phyloP scores from a whole-genome alignment of 306 rosid genomes.

The Trifolium fragiferum region DNA sequence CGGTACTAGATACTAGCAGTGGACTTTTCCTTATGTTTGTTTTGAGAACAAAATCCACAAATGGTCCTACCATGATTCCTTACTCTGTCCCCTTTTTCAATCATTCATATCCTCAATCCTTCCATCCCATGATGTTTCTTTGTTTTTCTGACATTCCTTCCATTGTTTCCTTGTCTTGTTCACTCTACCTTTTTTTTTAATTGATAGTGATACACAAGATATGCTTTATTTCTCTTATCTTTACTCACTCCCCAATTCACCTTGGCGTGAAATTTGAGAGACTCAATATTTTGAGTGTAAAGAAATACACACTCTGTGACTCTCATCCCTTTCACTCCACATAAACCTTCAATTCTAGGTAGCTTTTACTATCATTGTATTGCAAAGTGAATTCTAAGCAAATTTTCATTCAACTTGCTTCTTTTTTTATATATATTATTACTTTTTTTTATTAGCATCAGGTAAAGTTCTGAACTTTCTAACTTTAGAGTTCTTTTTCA shows the following conservation, averaged over 20 bases:
- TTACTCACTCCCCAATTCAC: not conserved
- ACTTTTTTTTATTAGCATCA: slow-evolving; percentile 9
- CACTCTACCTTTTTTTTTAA: not conserved
- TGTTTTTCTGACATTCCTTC: slow-evolving; percentile 47
- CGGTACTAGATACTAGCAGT: not conserved
- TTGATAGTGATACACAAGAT: not conserved
- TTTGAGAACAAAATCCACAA: slow-evolving; percentile 10
- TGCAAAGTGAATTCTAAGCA: slow-evolving; percentile 70
- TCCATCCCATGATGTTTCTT: slow-evolving; percentile 23
- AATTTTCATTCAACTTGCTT: slow-evolving; percentile 49
- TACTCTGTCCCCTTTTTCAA: slow-evolving; percentile 1
- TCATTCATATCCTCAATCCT: not conserved
- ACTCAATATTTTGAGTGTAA: slow-evolving; percentile 52
- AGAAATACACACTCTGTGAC: slow-evolving; percentile 37
- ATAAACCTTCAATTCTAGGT: slow-evolving; percentile 40
- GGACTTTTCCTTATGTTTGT: slow-evolving; percentile 22
- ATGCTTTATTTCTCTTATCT: not conserved
- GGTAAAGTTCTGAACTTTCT: slow-evolving; percentile 20
- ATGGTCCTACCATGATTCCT: slow-evolving; percentile 15
- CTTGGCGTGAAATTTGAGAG: slow-evolving; percentile 62
- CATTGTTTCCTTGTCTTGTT: not conserved
- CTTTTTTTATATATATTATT: not conserved
- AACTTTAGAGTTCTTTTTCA: slow-evolving; percentile 6
- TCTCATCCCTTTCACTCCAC: slow-evolving; percentile 28
- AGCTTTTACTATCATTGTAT: slow-evolving; percentile 35